phyloP scores from a whole-genome alignment of 495 filamentous ascomycete species.

The Jackrogersella minutella region DNA sequence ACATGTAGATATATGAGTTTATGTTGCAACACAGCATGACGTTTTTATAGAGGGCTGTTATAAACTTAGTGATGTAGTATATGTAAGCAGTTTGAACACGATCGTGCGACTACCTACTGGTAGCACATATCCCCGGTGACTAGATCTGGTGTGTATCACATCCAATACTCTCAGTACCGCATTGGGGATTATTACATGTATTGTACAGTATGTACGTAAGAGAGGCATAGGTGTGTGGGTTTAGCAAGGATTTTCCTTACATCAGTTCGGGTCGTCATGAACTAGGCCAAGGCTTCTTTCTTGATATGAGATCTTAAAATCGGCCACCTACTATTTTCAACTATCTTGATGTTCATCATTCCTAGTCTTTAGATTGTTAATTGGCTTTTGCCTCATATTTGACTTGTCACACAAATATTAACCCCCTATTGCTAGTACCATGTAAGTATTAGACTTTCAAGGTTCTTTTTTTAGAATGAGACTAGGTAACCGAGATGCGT shows the following conservation, averaged over 20 bases:
- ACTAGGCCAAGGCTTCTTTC: neutral
- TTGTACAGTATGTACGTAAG: neutral
- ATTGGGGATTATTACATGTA: neutral
- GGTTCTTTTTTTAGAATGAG: slow-evolving; percentile 34
- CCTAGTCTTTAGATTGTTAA: neutral
- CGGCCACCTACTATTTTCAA: neutral
- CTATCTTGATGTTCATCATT: neutral
- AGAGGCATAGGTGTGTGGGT: neutral
- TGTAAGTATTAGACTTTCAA: slow-evolving; percentile 1
- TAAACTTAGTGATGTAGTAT: slow-evolving; percentile 10
- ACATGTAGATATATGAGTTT: neutral
- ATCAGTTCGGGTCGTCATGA: neutral
- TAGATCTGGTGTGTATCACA: slow-evolving; percentile 1
- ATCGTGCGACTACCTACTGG: neutral
- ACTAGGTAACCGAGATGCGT: slow-evolving; percentile 9
- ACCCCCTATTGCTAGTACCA: no score
- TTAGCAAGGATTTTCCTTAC: slow-evolving; percentile 7
- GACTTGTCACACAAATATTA: no score
- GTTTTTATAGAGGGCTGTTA: slow-evolving; percentile 20
- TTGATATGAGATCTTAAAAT: neutral
- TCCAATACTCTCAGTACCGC: neutral
- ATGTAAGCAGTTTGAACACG: neutral
- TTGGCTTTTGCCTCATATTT: neutral
- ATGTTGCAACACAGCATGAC: slow-evolving; percentile 32
- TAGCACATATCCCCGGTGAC: neutral